Evolutionary conservation across 257 asterid genomes (phyloP), one percentile per base, ranked within the genome.

Genomic region (Salvia rosmarinus): DNA sequence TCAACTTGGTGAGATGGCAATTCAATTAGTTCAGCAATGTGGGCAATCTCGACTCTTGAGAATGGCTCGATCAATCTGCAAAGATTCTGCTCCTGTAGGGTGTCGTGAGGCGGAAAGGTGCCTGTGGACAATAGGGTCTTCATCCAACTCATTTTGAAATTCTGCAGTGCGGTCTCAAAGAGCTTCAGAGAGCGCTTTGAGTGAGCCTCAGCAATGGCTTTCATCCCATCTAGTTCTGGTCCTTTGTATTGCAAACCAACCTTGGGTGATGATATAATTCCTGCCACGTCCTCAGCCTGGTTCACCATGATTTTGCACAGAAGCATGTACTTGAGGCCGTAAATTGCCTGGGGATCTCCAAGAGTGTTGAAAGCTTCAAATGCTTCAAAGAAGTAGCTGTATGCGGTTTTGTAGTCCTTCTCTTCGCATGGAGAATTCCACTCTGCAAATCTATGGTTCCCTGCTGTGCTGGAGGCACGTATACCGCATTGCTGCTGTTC

Each of bases 391-490:
- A 86, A 86, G 76, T 86, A 86, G 70, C 91, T 86, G 82, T 84
- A 86, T 32, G 73, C 89, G 6, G 90, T 85, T 75, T 83, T 85
- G 82, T 85, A 85, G 82, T 85, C 90, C 75, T 85, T 85, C 66
- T 85, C 90, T 69, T 85, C 0, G 90, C 90, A 43, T 85, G 90
- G 35, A 85, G 88, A 63, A 81, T 85, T 16, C 90, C 90, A 70
- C 90, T 85, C 54, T 85, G 90, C 61, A 83, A 54, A 78, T 85
- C 90, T 14, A 85, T 85, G 2, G 77, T 80, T 16, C 90, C 90
- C 81, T 85, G 90, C 78, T 84, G 91, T 13, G 91, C 91, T 51
- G 91, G 91, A 39, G 91, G 91, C 16, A 86, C 89, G 8, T 86
- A 86, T 12, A 86, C 83, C 6, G 91, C 91, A 58, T 86, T 16